Evolutionary conservation across 2,329 filamentous ascomycete genomes (phyloP), one percentile per base, ranked within the genome.

Genomic region (Calonectria pseudoreteaudii): DNA sequence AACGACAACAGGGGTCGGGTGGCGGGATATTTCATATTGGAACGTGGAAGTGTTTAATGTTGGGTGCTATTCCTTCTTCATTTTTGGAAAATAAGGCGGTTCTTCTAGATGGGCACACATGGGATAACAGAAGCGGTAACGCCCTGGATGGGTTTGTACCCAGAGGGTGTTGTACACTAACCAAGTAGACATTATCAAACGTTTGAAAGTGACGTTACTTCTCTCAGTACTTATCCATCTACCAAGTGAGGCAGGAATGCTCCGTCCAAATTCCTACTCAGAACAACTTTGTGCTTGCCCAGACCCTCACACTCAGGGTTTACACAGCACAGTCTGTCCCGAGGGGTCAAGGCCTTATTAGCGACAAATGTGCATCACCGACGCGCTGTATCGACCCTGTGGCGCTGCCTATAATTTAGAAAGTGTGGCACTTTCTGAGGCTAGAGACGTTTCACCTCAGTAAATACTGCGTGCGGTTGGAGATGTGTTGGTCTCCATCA

Each of bases 71-170:
- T 31, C 26, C 14, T 28, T 31, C 26, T 31, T 11, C 16, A 14
- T 34, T 38, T 41, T 41, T 64, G 68, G 66, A 56, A 68, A 68
- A 69, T 50, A 56, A 31, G 30, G 34, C 34, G 44, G 53, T 58
- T n/a, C 56, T 72, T 58, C 66, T 72, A 66, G 50, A 72, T 49
- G 70, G 47, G n/a, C 56, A 65, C 52, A 52, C 36, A 67, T 44
- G 28, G 53, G 23, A 47, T 52, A 65, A 66, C 23, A 56, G 65
- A 20, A 23, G 28, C 47, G 4, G 62, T 41, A 34, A 36, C 49
- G 38, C 26, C 36, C 60, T 64, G 36, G 41, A 64, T 8, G 60
- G 36, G 38, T 64, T 47, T 44, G 20, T 38, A 41, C n/a, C 44
- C 34, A 36, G 44, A 52, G 30, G 44, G 56, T 47, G 53, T 53